A percentile compares a stretch with the other conserved stretches of the same genome.
phyloP scores from a whole-genome alignment of 768 basidiomycete species.

The Suillus lakei region DNA sequence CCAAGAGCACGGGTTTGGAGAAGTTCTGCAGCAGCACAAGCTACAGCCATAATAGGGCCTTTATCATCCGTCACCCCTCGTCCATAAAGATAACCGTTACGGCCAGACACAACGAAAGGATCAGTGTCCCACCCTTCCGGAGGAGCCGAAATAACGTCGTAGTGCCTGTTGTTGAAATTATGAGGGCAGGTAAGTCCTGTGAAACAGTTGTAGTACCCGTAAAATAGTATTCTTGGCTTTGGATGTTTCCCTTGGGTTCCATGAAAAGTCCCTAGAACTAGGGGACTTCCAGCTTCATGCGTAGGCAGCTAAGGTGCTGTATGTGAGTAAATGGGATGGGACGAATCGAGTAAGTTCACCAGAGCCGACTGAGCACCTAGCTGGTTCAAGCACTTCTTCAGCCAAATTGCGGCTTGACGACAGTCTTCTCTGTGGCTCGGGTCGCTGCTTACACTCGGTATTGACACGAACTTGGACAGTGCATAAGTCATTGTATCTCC shows the following conservation, averaged over 20 bases:
- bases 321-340: not conserved
- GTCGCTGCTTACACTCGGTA: constrained; percentile 82
- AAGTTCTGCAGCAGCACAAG: constrained; percentile 86
- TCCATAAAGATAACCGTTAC: constrained; percentile 90
- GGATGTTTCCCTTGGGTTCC: constrained; percentile 62
- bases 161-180: constrained; percentile 63
- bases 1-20: constrained; percentile 74
- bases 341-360: constrained; percentile 44
- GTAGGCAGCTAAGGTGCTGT: constrained; percentile 64
- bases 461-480: constrained; percentile 83
- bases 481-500: constrained; percentile 78
- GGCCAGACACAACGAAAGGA: constrained; percentile 81
- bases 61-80: constrained; percentile 95
- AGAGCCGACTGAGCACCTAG: constrained; percentile 84
- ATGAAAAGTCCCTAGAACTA: constrained; percentile 88
- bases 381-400: constrained; percentile 86
- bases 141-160: constrained; percentile 92
- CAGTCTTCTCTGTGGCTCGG: constrained; percentile 81
- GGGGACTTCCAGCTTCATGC: constrained; percentile 77
- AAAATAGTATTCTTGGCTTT: constrained; percentile 85
- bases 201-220: constrained; percentile 59
- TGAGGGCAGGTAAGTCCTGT: not conserved
- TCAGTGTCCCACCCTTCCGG: constrained; percentile 78
- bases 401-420: constrained; percentile 91
- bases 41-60: constrained; percentile 90